phyloP scores from a whole-genome alignment of 192 early-diverging fungal genomes.

The Coemansia sp. region DNA sequence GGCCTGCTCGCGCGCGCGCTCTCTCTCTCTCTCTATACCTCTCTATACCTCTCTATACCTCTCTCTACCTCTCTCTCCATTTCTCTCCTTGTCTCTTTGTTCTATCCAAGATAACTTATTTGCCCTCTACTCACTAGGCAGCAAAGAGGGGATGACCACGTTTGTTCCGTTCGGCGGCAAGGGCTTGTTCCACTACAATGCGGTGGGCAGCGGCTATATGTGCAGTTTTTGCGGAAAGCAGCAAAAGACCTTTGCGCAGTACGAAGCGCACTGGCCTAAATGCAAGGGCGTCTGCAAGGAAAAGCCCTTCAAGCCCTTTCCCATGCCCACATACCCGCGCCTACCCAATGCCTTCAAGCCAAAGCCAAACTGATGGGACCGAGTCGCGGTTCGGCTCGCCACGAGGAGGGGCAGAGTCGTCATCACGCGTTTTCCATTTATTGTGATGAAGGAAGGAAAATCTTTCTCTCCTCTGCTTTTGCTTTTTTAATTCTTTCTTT shows the following conservation, averaged over 20 bases:
- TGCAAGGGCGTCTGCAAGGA: slow-evolving; percentile 46
- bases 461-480: background rate
- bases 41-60: no score
- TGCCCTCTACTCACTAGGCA: no score
- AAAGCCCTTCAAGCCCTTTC: slow-evolving; percentile 19
- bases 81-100: background rate
- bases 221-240: slow-evolving; percentile 36
- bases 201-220: slow-evolving; percentile 7
- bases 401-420: no score
- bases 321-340: slow-evolving; percentile 13
- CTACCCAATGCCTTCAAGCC: slow-evolving; percentile 22
- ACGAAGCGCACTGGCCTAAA: slow-evolving; percentile 43
- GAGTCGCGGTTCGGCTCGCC: slow-evolving; percentile 1
- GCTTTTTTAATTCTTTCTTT: background rate
- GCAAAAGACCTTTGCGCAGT: slow-evolving; percentile 18
- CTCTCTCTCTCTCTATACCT: no score
- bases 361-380: background rate
- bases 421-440: no score
- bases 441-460: no score
- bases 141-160: slow-evolving; percentile 16
- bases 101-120: background rate
- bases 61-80: background rate
- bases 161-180: slow-evolving; percentile 43
- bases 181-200: slow-evolving; percentile 30
- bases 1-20: no score